Evolutionary conservation across 805 yeast species (phyloP).

Genomic region (Metschnikowia arizonensis): DNA sequence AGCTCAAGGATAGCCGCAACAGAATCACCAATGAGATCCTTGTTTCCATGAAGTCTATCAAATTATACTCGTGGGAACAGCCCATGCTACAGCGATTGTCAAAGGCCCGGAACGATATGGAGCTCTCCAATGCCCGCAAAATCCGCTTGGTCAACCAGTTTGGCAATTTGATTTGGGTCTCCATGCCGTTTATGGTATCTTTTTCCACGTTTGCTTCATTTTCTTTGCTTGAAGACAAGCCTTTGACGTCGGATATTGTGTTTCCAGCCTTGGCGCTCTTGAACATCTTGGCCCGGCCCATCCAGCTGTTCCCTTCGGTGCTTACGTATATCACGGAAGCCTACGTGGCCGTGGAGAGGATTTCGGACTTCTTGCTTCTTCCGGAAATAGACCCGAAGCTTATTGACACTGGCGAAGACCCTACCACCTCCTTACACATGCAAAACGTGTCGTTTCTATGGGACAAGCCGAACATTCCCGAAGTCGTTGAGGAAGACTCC

Average conservation of each 20-base stretch:
- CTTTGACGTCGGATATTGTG: slow-evolving; percentile 63
- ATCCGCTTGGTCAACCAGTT: slow-evolving; percentile 30
- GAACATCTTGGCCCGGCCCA: slow-evolving; percentile 54
- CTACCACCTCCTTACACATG: slow-evolving; percentile 5
- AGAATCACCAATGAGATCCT: slow-evolving; percentile 23
- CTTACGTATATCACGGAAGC: slow-evolving; percentile 57
- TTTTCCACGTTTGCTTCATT: slow-evolving; percentile 57
- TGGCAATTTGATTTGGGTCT: slow-evolving; percentile 57
- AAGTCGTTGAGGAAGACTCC: slow-evolving; percentile 6
- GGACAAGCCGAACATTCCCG: slow-evolving; percentile 8
- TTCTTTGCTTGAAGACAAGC: slow-evolving; percentile 40
- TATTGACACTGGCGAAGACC: slow-evolving; percentile 5
- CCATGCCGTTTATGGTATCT: slow-evolving; percentile 62
- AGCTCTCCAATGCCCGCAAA: slow-evolving; percentile 16
- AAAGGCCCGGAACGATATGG: slow-evolving; percentile 21
- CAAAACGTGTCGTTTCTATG: slow-evolving; percentile 15
- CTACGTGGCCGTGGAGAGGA: slow-evolving; percentile 53
- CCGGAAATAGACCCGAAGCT: slow-evolving; percentile 18
- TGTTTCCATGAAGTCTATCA: slow-evolving; percentile 23
- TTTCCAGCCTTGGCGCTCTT: slow-evolving; percentile 66
- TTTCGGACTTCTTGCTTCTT: slow-evolving; percentile 43
- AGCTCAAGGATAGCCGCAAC: slow-evolving; percentile 21
- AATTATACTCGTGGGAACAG: slow-evolving; percentile 26
- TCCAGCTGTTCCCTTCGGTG: slow-evolving; percentile 54
- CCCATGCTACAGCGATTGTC: slow-evolving; percentile 22